Percentiles rank a stretch among this genome's conserved stretches.
Conservation (phyloP, 768 basidiomycete species). For the Kwoniella sp. region DNA sequence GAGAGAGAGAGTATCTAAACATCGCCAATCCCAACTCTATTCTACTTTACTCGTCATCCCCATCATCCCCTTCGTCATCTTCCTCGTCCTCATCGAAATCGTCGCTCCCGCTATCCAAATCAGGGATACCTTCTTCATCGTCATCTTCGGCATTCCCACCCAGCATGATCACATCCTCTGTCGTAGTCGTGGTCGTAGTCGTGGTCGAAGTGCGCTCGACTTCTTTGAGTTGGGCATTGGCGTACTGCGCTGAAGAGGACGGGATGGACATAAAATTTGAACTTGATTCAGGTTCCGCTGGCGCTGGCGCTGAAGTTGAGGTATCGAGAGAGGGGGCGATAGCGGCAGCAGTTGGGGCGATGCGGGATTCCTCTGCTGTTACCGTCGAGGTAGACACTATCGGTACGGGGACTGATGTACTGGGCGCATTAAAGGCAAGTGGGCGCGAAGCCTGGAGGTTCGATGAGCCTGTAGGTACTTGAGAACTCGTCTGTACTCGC, state of each 20-base stretch:
- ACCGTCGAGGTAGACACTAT: too few species aligned
- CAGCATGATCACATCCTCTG: slow-evolving; percentile 9
- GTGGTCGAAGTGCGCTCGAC: not conserved
- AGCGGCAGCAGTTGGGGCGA: not conserved
- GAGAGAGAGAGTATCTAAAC: too few species aligned
- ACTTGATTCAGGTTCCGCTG: not conserved
- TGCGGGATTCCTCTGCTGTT: too few species aligned
- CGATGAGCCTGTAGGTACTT: too few species aligned
- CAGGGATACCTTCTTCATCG: slow-evolving; percentile 21
- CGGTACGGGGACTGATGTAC: too few species aligned
- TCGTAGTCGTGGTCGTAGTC: not conserved
- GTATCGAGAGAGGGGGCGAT: not conserved
- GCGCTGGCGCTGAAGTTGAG: not conserved
- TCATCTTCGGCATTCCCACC: slow-evolving; percentile 9
- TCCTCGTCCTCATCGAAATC: slow-evolving; percentile 22
- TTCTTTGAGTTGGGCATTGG: not conserved
- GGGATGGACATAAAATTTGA: not conserved
- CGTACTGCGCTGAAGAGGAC: too few species aligned
- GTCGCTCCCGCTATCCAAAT: slow-evolving; percentile 26
- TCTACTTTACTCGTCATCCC: slow-evolving; percentile 4
- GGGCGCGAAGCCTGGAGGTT: too few species aligned
- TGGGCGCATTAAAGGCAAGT: too few species aligned
- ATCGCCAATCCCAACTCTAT: not conserved
- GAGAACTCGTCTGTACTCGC: too few species aligned
- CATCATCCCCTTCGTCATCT: slow-evolving; percentile 20